Percentiles rank a stretch among this genome's conserved stretches.
phyloP scores from a whole-genome alignment of 768 basidiomycete species.

The Tephrocybe sp. region DNA sequence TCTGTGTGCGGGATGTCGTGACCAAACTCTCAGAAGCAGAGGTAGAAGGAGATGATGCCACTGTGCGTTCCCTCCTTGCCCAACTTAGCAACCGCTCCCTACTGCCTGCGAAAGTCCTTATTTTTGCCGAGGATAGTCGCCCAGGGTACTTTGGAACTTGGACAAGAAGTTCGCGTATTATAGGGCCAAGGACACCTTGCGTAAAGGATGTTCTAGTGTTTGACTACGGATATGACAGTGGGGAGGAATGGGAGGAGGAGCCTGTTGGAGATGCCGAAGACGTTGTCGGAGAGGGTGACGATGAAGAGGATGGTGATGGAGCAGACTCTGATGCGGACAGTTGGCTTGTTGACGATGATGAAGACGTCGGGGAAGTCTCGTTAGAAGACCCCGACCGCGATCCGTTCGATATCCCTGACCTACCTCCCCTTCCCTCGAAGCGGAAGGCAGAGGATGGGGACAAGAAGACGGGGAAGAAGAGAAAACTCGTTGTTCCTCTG shows the following conservation, averaged over 20 bases:
- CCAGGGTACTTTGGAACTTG: conserved; percentile 96
- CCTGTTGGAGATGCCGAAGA: conserved; percentile 78
- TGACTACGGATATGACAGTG: conserved; percentile 93
- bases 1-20: conserved; percentile 47
- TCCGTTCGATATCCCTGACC: conserved; percentile 32
- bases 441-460: conserved; percentile 61
- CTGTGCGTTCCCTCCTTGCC: conserved; percentile 62
- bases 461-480: conserved; percentile 58
- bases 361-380: conserved; percentile 41
- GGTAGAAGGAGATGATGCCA: conserved; percentile 64
- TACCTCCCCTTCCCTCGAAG: conserved; percentile 41
- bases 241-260: conserved; percentile 95
- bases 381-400: conserved; percentile 36
- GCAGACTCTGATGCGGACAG: conserved; percentile 75
- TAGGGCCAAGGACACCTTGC: conserved; percentile 85
- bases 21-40: conserved; percentile 73
- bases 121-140: conserved; percentile 80
- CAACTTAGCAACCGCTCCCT: conserved; percentile 58
- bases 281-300: conserved; percentile 66
- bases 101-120: conserved; percentile 77
- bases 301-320: conserved; percentile 55
- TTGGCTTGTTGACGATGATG: conserved; percentile 79
- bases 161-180: conserved; percentile 74
- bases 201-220: conserved; percentile 70
- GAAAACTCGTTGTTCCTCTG: conserved; percentile 75